Percentiles rank a stretch among this genome's conserved stretches.
Evolutionary conservation across 768 basidiomycete species (phyloP).

Genomic region (Lactarius akahatsu): DNA sequence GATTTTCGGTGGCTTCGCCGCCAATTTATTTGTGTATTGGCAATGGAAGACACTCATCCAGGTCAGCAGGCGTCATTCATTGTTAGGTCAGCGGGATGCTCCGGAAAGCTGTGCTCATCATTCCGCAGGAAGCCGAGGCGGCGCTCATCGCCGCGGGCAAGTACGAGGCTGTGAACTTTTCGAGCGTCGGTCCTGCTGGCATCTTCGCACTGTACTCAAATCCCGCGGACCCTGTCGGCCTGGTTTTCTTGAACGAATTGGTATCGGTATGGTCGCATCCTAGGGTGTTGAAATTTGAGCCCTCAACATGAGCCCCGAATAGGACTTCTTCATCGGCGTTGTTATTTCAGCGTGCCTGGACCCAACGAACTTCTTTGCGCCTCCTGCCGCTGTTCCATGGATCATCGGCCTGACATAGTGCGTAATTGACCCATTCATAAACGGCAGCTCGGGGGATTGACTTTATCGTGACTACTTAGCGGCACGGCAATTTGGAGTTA

Average conservation of each 20-base stretch:
- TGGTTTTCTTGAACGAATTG: slow-evolving; percentile 43
- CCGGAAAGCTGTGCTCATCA: not conserved
- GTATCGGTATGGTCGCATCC: slow-evolving; percentile 34
- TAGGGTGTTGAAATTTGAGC: not conserved
- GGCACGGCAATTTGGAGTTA: slow-evolving; percentile 33
- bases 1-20: slow-evolving; percentile 37
- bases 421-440: not conserved
- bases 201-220: slow-evolving; percentile 41
- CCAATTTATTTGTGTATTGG: slow-evolving; percentile 34
- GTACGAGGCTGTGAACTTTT: slow-evolving; percentile 39
- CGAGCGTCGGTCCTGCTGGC: slow-evolving; percentile 38
- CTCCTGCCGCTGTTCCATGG: slow-evolving; percentile 32
- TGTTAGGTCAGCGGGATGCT: not conserved
- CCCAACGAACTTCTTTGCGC: slow-evolving; percentile 35
- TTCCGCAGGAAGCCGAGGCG: slow-evolving; percentile 32
- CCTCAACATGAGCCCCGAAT: not conserved
- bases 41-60: slow-evolving; percentile 31
- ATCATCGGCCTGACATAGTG: slow-evolving; percentile 33
- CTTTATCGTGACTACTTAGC: slow-evolving; percentile 11
- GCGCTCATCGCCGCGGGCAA: slow-evolving; percentile 34
- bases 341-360: slow-evolving; percentile 33
- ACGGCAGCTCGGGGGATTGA: not conserved
- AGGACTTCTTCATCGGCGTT: slow-evolving; percentile 33
- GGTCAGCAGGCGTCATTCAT: slow-evolving; percentile 15
- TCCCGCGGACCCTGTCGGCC: slow-evolving; percentile 36